A percentile compares a stretch with the other conserved stretches of the same genome.
Conservation (phyloP, 352 stramenopile genomes). For the Bremia lactucae region DNA sequence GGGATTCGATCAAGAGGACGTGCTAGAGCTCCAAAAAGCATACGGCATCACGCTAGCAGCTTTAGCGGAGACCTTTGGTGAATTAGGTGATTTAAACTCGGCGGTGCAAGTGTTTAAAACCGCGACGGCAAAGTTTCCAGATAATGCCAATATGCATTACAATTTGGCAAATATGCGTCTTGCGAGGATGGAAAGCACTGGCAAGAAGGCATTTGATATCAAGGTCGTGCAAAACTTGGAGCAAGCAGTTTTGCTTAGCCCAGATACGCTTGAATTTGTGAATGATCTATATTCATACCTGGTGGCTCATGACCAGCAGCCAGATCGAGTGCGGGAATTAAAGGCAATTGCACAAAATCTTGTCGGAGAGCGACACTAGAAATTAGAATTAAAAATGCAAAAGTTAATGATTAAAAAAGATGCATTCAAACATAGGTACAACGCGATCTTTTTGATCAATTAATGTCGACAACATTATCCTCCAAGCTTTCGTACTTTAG, state of each 20-base stretch:
- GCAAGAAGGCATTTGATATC: constrained; percentile 10
- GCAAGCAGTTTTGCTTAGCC: constrained; percentile 29
- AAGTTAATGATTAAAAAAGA: constrained; percentile 5
- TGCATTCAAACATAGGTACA: constrained; percentile 13
- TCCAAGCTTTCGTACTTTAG: constrained; percentile 23
- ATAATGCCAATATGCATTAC: constrained; percentile 48
- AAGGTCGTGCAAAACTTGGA: constrained; percentile 27
- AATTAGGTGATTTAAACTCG: constrained; percentile 39
- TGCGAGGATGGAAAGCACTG: constrained; percentile 22
- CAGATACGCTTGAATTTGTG: constrained; percentile 36
- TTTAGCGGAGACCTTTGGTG: constrained; percentile 40
- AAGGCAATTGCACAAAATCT: constrained; percentile 14
- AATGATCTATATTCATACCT: constrained; percentile 37
- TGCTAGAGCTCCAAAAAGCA: constrained; percentile 24
- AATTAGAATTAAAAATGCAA: constrained; percentile 3
- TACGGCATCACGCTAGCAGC: constrained; percentile 43
- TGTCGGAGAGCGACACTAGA: constrained; percentile 2
- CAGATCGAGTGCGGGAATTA: constrained; percentile 10
- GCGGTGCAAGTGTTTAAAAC: constrained; percentile 39
- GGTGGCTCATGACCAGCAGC: constrained; percentile 15
- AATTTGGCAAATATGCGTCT: constrained; percentile 65
- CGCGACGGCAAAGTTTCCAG: constrained; percentile 23
- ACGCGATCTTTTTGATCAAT: constrained; percentile 5
- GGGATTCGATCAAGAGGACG: constrained; percentile 5
- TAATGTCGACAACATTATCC: constrained; percentile 4